These are phyloP conservation scores for Argentina anserina DNA, from an alignment of 306 rosid species.

Conservation along the genomic window DNA sequence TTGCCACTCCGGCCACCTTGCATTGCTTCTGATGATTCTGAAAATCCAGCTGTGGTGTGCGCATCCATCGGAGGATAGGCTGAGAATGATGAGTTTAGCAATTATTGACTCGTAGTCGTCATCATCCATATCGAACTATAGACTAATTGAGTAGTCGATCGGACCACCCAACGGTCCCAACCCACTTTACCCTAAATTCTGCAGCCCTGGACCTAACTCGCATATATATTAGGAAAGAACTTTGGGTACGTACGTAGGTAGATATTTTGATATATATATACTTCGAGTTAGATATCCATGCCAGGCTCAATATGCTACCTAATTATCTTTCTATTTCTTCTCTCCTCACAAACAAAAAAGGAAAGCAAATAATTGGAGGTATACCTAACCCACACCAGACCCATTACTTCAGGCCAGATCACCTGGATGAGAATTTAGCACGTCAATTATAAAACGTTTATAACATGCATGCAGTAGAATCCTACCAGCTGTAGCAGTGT, in stretches of 20 bases:
- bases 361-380: not conserved
- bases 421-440: not conserved
- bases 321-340: not conserved
- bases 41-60: conserved; percentile 19
- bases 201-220: not conserved
- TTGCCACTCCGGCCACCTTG: conserved; percentile 44
- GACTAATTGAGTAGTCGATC: not conserved
- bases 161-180: not conserved
- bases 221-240: not conserved
- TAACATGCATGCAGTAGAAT: not conserved
- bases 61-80: conserved; percentile 11
- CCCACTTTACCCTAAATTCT: not conserved
- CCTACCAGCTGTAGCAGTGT: not conserved
- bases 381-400: not conserved
- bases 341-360: not conserved
- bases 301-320: not conserved
- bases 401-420: not conserved
- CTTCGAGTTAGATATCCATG: not conserved
- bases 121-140: not conserved
- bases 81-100: not conserved
- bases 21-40: conserved; percentile 37
- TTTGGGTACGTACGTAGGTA: not conserved
- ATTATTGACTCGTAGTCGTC: not conserved
- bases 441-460: not conserved
- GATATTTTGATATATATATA: not conserved